Evolutionary conservation across 768 basidiomycete species (phyloP).

Genomic region (Xanthoconium stramineum): DNA sequence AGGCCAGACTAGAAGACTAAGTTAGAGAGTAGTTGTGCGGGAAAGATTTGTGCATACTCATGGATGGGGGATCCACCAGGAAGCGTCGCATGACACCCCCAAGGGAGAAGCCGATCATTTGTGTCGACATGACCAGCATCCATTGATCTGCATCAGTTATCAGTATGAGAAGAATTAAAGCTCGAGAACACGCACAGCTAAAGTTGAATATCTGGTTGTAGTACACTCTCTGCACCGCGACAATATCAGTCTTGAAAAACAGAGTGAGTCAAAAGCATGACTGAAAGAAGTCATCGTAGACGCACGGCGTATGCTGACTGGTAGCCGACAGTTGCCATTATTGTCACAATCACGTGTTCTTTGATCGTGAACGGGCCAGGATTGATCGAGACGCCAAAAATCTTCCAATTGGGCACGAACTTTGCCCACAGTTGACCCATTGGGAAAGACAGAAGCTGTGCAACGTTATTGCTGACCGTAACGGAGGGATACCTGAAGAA

Average conservation of each 20-base stretch:
- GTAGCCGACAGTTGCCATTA: constrained; percentile 55
- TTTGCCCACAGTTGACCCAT: constrained; percentile 60
- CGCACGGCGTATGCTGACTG: constrained; percentile 23
- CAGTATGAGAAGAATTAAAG: background rate
- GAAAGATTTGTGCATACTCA: constrained; percentile 42
- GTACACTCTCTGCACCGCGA: constrained; percentile 69
- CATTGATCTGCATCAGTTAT: constrained; percentile 42
- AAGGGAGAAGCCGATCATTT: constrained; percentile 62
- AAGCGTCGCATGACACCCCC: constrained; percentile 62
- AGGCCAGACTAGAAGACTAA: constrained; percentile 62
- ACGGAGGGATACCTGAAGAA: constrained; percentile 63
- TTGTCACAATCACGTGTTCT: constrained; percentile 67
- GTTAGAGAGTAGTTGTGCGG: background rate
- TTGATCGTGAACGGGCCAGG: constrained; percentile 81
- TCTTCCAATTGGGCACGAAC: constrained; percentile 45
- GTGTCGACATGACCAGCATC: constrained; percentile 69
- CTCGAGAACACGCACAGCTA: constrained; percentile 29
- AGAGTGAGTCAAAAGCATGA: background rate
- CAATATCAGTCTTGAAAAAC: constrained; percentile 52
- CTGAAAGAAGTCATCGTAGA: background rate
- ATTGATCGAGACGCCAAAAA: constrained; percentile 62
- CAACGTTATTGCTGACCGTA: constrained; percentile 50
- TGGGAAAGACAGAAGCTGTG: constrained; percentile 71
- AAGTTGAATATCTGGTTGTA: constrained; percentile 61
- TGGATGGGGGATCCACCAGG: constrained; percentile 60